Percentiles rank a stretch among this genome's conserved stretches.
Evolutionary conservation across 805 yeast species (phyloP).

Genomic region (Metschnikowia colocasiae): DNA sequence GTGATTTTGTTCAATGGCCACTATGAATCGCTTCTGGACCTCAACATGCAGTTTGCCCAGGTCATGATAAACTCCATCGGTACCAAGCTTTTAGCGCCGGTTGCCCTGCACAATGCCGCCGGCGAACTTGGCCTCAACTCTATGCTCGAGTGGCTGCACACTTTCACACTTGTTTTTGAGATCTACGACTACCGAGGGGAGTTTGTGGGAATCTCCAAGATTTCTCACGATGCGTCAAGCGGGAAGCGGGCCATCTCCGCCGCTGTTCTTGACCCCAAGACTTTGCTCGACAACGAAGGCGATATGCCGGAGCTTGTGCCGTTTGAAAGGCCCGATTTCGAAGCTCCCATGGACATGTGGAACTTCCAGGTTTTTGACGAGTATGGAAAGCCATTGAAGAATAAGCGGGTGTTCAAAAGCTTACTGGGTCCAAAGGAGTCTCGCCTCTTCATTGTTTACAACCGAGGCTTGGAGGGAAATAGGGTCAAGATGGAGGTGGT

Average conservation of each 20-base stretch:
- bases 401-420: not conserved
- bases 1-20: conserved; percentile 24
- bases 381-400: conserved; percentile 4
- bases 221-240: conserved; percentile 24
- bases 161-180: conserved; percentile 36
- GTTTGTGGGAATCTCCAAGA: conserved; percentile 24
- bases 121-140: not conserved
- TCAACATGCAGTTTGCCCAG: conserved; percentile 20
- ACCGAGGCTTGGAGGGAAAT: conserved; percentile 9
- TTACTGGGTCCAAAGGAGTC: not conserved
- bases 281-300: conserved; percentile 31
- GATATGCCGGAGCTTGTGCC: conserved; percentile 18
- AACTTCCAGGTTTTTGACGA: conserved; percentile 23
- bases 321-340: conserved; percentile 17
- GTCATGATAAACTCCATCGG: conserved; percentile 24
- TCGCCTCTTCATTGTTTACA: conserved; percentile 7
- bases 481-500: conserved; percentile 9
- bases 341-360: conserved; percentile 26
- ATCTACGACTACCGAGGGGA: conserved; percentile 33
- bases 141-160: conserved; percentile 11
- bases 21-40: conserved; percentile 12
- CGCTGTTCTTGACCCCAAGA: conserved; percentile 29
- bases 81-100: conserved; percentile 27
- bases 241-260: conserved; percentile 16
- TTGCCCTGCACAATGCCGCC: not conserved